Evolutionary conservation across 2,329 filamentous ascomycete genomes (phyloP), one percentile per base, ranked within the genome.

Genomic region (Aquanectria penicillioides): DNA sequence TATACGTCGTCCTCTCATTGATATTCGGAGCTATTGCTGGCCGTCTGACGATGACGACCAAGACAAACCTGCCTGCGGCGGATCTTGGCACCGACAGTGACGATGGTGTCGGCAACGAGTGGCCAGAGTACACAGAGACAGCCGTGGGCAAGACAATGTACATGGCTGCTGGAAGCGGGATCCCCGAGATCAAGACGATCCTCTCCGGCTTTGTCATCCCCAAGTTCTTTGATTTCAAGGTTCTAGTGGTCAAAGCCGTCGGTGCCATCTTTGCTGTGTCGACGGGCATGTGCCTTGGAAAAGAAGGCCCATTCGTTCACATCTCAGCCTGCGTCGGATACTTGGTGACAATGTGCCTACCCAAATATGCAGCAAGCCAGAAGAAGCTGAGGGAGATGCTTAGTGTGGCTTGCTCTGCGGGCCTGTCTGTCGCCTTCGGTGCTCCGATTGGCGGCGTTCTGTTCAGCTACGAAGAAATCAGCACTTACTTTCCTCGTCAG

Each of bases 391-490:
- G 61, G 6, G 57, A 65, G 18, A 65, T 65, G 61, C 54, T 65
- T 8, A 62, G 62, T 1, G 55, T 65, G 0, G 57, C 62, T 0
- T 65, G 62, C 4, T 65, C 62, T 1, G 61, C 61, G 0, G 62
- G 62, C 0, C 12, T 65, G 2, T 65, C 62, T 0, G 61, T 65
- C 1, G 62, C 62, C 5, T 65, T 65, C 1, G 62, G 62, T 0
- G 62, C 62, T 10, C 62, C 62, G 0, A 59, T 65, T 0, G 62
- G 62, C 10, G 61, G 62, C 0, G 62, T 65, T 1, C 58, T 65
- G 0, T 65, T 65, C 34, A 65, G 62, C 29, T 65, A 59, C 3
- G 62, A 65, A 15, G 62, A 65, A 10, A 65, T 64, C 15, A 65
- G 62, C 51, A 65, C 62, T 2, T 64, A 64, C 10, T 65, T 65